Evolutionary conservation across 371 early-diverging fungal genomes (phyloP), one percentile per base, ranked within the genome.

Genomic region (Phascolomyces articulosus): DNA sequence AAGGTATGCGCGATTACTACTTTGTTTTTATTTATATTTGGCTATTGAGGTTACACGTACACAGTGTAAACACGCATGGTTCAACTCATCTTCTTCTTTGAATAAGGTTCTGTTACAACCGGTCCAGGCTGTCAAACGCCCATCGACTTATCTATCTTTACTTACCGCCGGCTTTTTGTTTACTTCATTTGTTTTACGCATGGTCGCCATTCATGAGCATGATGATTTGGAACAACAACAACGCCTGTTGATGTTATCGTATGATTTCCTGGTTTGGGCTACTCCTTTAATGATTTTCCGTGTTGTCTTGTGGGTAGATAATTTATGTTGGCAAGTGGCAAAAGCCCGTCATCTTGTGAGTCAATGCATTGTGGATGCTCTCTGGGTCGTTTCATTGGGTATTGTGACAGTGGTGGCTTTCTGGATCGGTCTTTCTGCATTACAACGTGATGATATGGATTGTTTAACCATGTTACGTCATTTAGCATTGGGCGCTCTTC

Each of bases 221-320:
- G 9, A 28, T 26, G 66, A 68, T 41, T n/a, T 80, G 4, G 69
- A 66, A 28, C 57, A 66, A 7, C 49, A 68, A 40, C 26, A 48
- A 44, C 21, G 38, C 3, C 31, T 63, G 9, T 38, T 80, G 15
- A 47, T 49, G 3, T 9, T 51, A 1, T 80, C 80, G 0, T 77
- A 58, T 28, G 40, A 28, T 10, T 59, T 77, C 51, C 24, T 77
- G 16, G 51, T 71, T 0, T 58, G 73, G 44, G 75, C 80, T 4
- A 80, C 80, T 2, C 80, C 80, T 2, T 34, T 80, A 16, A 71
- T 80, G 78, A 67, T 77, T 15, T 71, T 75, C 63, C 75, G 80
- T 20, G 11, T 75, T 4, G 63, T 73, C 24, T 8, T 73, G 6
- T 66, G 71, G 63, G n/a, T 63, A 15, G 66, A 73, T 49, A 54